These are phyloP conservation scores for Lotus japonicus DNA, from an alignment of 306 rosid genomes.

Conservation along the genomic window DNA sequence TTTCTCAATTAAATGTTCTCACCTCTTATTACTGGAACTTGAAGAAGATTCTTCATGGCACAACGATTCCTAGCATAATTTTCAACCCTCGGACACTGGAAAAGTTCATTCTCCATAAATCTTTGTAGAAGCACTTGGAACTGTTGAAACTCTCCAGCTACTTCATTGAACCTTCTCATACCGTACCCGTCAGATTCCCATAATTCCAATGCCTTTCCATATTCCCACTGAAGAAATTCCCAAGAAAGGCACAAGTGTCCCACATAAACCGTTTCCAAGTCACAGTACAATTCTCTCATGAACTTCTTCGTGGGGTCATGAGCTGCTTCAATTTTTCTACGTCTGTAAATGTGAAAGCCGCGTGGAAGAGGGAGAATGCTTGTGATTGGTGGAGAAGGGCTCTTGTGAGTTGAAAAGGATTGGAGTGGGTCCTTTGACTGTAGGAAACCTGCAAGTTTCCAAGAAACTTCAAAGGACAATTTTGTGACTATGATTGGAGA, in stretches of 20 bases:
- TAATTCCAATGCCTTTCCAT: conserved; percentile 48
- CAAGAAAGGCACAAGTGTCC: conserved; percentile 94
- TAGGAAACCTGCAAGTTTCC: conserved; percentile 41
- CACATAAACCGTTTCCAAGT: conserved; percentile 76
- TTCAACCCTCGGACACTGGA: conserved; percentile 65
- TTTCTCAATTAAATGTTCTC: neutral
- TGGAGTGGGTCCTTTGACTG: conserved; percentile 76
- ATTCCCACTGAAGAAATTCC: conserved; percentile 88
- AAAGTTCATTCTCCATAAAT: conserved; percentile 73
- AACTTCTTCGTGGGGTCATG: conserved; percentile 56
- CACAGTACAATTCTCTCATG: conserved; percentile 44
- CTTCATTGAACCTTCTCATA: conserved; percentile 42
- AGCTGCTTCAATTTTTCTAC: conserved; percentile 32
- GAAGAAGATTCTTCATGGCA: conserved; percentile 55
- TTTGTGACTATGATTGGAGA: neutral
- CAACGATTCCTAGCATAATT: conserved; percentile 66
- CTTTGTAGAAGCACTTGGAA: conserved; percentile 78
- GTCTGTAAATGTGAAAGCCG: conserved; percentile 35
- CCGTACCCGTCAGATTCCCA: conserved; percentile 51
- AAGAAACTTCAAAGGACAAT: neutral
- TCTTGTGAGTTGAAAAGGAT: conserved; percentile 39
- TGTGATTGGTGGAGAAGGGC: conserved; percentile 34
- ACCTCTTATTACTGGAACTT: conserved; percentile 77
- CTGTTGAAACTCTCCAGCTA: conserved; percentile 78
- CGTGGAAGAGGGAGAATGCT: conserved; percentile 43